Evolutionary conservation across 2,329 filamentous ascomycete species (phyloP), one percentile per base, ranked within the genome.

Genomic region (Zopfia rhizophila): DNA sequence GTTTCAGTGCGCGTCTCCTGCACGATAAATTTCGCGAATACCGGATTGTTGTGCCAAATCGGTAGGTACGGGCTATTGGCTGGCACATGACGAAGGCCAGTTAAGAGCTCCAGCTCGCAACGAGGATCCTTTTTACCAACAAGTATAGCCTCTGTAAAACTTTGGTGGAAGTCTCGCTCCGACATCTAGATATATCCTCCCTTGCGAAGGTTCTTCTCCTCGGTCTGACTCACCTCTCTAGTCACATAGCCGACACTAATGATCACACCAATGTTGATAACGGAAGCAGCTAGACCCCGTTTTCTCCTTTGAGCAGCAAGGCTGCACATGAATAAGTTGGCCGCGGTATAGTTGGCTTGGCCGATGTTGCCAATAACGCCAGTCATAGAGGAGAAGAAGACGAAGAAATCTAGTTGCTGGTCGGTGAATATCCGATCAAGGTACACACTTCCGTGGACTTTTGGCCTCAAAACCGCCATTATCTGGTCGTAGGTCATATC

Each of bases 131-230:
- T n/a, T n/a, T n/a, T n/a, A n/a, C 78, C 77, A 0, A 72, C 70
- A 1, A 69, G 59, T 17, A 83, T 75, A 4, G 78, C 78, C 56
- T 82, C 78, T 6, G 80, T 69, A 48, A 82, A 78, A 66, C 79
- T 74, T 51, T 79, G 75, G 51, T 81, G 78, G 12, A 82, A 57
- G 40, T 81, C 78, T 3, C 72, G 68, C 59, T 82, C 80, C 2
- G 79, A 79, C 10, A 82, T 37, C 12, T 33, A 13, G n/a, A 13
- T 11, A 18, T 14, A 14, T 12, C 30, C 30, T 17, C 19, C 24
- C 24, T 17, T 12, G 17, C 21, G 11, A 13, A 19, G 22, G 8
- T 18, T 17, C 8, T 25, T 8, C 45, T 42, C 17, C 24, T 8
- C n/a, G 24, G 8, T 27, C 23, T 38, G 13, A 30, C 44, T n/a